These are phyloP conservation scores for Trichosporon sp. DNA, from an alignment of 1,284 basidiomycete genomes.

Conservation along the genomic window DNA sequence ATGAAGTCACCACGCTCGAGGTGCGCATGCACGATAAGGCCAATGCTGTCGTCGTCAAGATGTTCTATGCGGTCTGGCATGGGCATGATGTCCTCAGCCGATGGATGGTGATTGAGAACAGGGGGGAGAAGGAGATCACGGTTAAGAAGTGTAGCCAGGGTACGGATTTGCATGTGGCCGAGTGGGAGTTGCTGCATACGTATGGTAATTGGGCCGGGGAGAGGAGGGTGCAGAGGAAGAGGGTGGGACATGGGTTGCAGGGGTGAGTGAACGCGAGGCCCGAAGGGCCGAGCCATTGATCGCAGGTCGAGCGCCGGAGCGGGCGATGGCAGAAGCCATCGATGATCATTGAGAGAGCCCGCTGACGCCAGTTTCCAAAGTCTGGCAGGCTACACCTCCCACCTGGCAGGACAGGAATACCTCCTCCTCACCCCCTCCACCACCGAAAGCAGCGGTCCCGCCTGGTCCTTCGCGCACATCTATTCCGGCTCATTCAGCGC, in stretches of 20 bases:
- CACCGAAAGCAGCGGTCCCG: conserved; percentile 22
- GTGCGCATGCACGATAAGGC: conserved; percentile 21
- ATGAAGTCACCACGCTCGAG: conserved; percentile 20
- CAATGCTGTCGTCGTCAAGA: conserved; percentile 9
- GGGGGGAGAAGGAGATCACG: conserved; percentile 12
- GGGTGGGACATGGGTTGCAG: conserved; percentile 25
- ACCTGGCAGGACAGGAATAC: conserved; percentile 34
- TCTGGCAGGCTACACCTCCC: conserved; percentile 29
- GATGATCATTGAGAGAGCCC: background rate
- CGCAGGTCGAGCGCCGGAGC: too few species aligned
- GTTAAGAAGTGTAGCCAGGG: conserved; percentile 25
- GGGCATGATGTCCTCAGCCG: conserved; percentile 18
- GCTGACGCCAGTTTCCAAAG: conserved; percentile 23
- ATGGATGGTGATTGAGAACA: conserved; percentile 19
- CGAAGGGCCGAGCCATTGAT: background rate
- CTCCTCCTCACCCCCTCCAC: conserved; percentile 21
- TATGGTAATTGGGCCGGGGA: conserved; percentile 33
- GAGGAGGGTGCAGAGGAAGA: conserved; percentile 13
- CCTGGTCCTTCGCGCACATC: conserved; percentile 29
- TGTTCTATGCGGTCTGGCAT: conserved; percentile 27
- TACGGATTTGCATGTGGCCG: conserved; percentile 21
- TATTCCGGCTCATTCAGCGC: conserved; percentile 27
- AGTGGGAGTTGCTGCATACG: conserved; percentile 27
- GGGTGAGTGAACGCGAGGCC: conserved; percentile 19
- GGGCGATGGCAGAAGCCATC: too few species aligned